Evolutionary conservation across 495 filamentous ascomycete genomes (phyloP), one percentile per base, ranked within the genome.

Genomic region (Annulohypoxylon nitens): DNA sequence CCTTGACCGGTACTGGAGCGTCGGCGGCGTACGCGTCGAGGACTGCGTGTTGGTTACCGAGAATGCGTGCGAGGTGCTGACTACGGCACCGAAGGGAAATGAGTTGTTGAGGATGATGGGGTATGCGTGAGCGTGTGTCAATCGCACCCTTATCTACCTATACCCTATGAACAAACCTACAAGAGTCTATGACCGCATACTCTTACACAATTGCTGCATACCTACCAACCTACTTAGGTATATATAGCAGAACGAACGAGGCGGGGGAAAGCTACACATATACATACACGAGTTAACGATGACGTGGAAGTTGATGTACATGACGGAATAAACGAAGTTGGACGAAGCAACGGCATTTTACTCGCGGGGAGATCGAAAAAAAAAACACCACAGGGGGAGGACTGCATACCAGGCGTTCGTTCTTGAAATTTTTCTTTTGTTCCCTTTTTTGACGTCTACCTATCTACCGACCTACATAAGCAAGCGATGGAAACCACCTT

Each of bases 11-110:
- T 97, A 93, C 76, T 90, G 91, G 70, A 84, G 84, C 26, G 89
- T 97, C 23, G 95, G 95, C 16, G 95, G 95, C 12, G 94, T 96
- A 33, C 87, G 95, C 39, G 95, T 98, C 70, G 95, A 98, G 83
- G 95, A 97, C 80, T 92, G 94, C 79, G 91, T 97, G 57, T 84
- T 97, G 10, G 89, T 97, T 12, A 97, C 93, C 2, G 84, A 86
- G 26, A 84, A 86, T 37, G 93, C 93, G 25, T 90, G 90, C 75
- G 92, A 97, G 81, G 95, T 95, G 74, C 80, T 98, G 74, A 97
- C 94, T 0, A 90, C 87, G 6, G 93, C 93, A 50, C 93, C 93
- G 0, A 97, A 94, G 81, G 93, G 91, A 0, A 85, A 91, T 47
- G 91, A 82, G 48, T 67, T 84, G 65, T 54, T 85, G 59, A 60